These are phyloP conservation scores for Saxispiralis lemnorum DNA, from an alignment of 495 filamentous ascomycete genomes.

Conservation along the genomic window DNA sequence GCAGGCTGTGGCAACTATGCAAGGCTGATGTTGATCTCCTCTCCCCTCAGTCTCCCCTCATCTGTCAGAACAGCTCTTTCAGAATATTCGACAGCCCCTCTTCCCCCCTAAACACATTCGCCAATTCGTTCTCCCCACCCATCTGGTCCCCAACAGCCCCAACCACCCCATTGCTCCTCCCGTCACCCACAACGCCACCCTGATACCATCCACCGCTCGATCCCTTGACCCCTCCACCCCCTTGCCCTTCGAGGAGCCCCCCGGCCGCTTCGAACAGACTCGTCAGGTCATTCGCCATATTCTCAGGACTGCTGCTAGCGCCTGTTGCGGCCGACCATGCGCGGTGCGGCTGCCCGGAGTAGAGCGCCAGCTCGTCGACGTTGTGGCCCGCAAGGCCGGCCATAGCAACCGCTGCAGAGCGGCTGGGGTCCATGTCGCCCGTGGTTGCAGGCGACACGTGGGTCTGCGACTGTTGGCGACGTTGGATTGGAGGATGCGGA, in stretches of 20 bases:
- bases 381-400: conserved; percentile 54
- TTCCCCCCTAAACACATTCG: conserved; percentile 38
- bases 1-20: too few relatives aligned
- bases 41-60: neutral
- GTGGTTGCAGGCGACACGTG: conserved; percentile 32
- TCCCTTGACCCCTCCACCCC: conserved; percentile 6
- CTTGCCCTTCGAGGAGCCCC: conserved; percentile 23
- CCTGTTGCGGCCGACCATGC: conserved; percentile 3
- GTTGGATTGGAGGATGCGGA: too few relatives aligned
- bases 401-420: conserved; percentile 49
- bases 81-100: conserved; percentile 48
- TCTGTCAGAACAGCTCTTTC: conserved; percentile 40
- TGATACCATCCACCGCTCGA: neutral
- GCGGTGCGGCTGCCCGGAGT: conserved; percentile 16
- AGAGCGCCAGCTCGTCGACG: conserved; percentile 41
- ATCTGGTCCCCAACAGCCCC: neutral
- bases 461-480: conserved; percentile 28
- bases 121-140: conserved; percentile 10
- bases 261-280: conserved; percentile 56
- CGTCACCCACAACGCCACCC: conserved; percentile 16
- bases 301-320: conserved; percentile 21
- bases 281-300: conserved; percentile 46
- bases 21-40: neutral
- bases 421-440: conserved; percentile 11
- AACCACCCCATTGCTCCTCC: neutral